Conservation (phyloP, 371 early-diverging fungal genomes). For the Quaeritorhiza haematococci region DNA sequence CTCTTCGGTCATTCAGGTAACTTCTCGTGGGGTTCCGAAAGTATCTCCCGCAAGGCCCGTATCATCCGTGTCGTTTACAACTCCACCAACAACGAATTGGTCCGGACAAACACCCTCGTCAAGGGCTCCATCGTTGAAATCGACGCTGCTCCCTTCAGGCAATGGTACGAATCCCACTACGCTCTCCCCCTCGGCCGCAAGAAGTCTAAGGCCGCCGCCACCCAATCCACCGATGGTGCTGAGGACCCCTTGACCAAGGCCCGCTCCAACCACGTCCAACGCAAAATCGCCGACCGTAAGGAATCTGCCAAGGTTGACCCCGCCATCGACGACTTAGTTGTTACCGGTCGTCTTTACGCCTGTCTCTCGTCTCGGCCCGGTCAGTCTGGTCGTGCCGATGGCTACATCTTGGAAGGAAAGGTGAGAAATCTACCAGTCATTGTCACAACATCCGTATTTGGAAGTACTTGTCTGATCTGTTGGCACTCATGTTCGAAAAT, state of each 20-base stretch:
- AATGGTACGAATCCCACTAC: constrained; percentile 97
- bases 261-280: constrained; percentile 85
- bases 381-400: constrained; percentile 97
- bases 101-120: constrained; percentile 99
- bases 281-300: constrained; percentile 84
- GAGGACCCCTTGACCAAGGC: constrained; percentile 61
- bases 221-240: neutral
- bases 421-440: too few species aligned
- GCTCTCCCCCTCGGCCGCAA: constrained; percentile 81
- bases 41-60: constrained; percentile 92
- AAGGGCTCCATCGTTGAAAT: constrained; percentile 97
- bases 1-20: constrained; percentile 52
- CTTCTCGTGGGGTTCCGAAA: constrained; percentile 97
- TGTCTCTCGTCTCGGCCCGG: constrained; percentile 97
- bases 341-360: constrained; percentile 94
- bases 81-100: constrained; percentile 99
- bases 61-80: constrained; percentile 98
- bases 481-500: too few species aligned
- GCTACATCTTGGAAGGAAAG: constrained; percentile 98
- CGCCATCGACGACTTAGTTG: constrained; percentile 90
- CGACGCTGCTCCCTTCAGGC: constrained; percentile 98
- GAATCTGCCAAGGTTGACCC: constrained; percentile 80
- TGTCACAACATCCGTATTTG: too few species aligned
- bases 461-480: too few species aligned
- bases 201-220: constrained; percentile 46